Conservation (phyloP, 306 rosid species). For the Mimosa pudica region DNA sequence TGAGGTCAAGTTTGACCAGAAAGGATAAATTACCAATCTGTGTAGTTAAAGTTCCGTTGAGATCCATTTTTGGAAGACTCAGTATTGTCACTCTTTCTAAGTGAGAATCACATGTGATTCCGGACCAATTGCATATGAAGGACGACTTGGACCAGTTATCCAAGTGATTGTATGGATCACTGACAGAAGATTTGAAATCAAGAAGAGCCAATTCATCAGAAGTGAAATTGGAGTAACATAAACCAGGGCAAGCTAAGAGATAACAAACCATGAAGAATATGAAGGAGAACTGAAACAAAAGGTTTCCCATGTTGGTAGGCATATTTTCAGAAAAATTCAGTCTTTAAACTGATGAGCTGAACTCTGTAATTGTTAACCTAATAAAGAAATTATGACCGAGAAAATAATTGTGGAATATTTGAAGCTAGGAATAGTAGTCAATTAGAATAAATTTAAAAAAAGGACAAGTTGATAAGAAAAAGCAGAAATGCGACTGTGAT, state of each 20-base stretch:
- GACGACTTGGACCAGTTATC: background rate
- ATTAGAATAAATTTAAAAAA: too few relatives aligned
- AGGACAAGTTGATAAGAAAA: too few relatives aligned
- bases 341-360: too few relatives aligned
- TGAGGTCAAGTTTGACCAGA: background rate
- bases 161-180: background rate
- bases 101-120: background rate
- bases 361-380: too few relatives aligned
- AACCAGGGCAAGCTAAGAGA: background rate
- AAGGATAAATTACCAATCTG: background rate
- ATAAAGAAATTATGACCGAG: too few relatives aligned
- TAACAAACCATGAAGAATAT: background rate
- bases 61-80: background rate
- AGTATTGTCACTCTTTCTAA: background rate
- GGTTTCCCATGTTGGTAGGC: background rate
- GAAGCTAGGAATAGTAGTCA: too few relatives aligned
- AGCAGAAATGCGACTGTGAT: too few relatives aligned
- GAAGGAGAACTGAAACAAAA: background rate
- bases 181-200: background rate
- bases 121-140: background rate
- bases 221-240: background rate
- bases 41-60: background rate
- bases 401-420: too few relatives aligned
- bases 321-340: too few relatives aligned
- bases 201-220: background rate